Percentiles rank a stretch among this genome's conserved stretches.
These are phyloP conservation scores for Rubia balearica DNA, from an alignment of 305 asterid genomes.

Conservation along the genomic window DNA sequence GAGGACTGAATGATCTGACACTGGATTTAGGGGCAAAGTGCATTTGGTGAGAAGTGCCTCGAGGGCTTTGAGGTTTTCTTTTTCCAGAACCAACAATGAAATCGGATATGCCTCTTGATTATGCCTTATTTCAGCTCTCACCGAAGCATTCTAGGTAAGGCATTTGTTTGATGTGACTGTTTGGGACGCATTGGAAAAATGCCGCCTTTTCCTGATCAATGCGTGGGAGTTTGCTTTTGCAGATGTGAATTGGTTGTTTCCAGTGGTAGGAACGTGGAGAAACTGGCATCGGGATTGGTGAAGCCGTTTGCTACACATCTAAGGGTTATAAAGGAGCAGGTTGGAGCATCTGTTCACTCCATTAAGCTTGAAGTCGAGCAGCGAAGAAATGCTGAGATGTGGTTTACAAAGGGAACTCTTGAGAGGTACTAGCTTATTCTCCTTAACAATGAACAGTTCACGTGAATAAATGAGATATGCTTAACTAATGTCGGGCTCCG, in stretches of 20 bases:
- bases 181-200: conserved; percentile 15
- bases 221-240: conserved; percentile 22
- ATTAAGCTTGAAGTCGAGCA: conserved; percentile 75
- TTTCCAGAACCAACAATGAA: conserved; percentile 42
- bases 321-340: conserved; percentile 76
- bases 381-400: conserved; percentile 45
- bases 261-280: conserved; percentile 64
- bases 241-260: conserved; percentile 85
- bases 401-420: conserved; percentile 98
- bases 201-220: conserved; percentile 4
- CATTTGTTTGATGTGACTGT: neutral
- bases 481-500: conserved; percentile 11
- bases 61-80: conserved; percentile 13
- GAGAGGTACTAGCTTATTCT: conserved; percentile 55
- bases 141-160: conserved; percentile 76
- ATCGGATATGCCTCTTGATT: conserved; percentile 65
- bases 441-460: conserved; percentile 12
- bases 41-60: conserved; percentile 26
- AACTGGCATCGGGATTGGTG: conserved; percentile 82
- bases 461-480: conserved; percentile 6
- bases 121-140: conserved; percentile 79
- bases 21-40: conserved; percentile 24
- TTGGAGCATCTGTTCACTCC: conserved; percentile 53
- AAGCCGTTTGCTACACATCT: conserved; percentile 80
- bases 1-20: conserved; percentile 11